Percentiles rank a stretch among this genome's conserved stretches.
Conservation (phyloP, 306 rosid species). For the Cyclanthera cordifolia region DNA sequence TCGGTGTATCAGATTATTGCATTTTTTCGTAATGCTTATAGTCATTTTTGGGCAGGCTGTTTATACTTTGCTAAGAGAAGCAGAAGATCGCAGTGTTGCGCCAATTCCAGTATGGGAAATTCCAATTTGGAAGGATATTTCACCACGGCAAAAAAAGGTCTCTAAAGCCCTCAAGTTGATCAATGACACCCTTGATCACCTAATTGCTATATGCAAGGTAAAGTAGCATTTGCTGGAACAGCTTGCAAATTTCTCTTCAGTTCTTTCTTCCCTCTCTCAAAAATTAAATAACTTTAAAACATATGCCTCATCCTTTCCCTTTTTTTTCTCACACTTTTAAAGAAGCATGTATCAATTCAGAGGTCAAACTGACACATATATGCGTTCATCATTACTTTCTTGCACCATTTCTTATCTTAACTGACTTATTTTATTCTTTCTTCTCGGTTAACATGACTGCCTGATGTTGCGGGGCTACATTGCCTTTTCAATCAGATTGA, state of each 20-base stretch:
- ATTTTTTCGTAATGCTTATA: constrained; percentile 7
- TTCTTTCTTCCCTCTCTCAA: background rate
- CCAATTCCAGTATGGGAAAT: constrained; percentile 94
- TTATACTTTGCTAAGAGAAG: constrained; percentile 84
- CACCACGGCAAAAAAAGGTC: constrained; percentile 80
- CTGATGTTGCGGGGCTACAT: background rate
- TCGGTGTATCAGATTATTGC: constrained; percentile 18
- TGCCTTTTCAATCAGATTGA: background rate
- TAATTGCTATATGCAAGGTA: constrained; percentile 88
- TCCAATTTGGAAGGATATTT: constrained; percentile 94
- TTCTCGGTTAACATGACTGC: background rate
- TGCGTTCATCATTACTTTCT: background rate
- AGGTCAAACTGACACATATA: background rate
- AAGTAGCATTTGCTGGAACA: constrained; percentile 20
- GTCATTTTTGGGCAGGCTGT: constrained; percentile 71
- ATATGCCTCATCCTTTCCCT: background rate
- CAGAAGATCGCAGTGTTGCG: constrained; percentile 84
- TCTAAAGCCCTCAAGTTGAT: constrained; percentile 74
- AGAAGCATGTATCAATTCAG: background rate
- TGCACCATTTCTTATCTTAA: background rate
- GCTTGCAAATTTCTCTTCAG: constrained; percentile 4
- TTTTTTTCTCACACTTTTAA: background rate
- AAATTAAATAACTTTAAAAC: background rate
- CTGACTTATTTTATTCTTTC: background rate
- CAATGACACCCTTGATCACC: constrained; percentile 62